Base-by-base conservation (phyloP, 1,139 yeast species). In the Diutina catenulata region DNA sequence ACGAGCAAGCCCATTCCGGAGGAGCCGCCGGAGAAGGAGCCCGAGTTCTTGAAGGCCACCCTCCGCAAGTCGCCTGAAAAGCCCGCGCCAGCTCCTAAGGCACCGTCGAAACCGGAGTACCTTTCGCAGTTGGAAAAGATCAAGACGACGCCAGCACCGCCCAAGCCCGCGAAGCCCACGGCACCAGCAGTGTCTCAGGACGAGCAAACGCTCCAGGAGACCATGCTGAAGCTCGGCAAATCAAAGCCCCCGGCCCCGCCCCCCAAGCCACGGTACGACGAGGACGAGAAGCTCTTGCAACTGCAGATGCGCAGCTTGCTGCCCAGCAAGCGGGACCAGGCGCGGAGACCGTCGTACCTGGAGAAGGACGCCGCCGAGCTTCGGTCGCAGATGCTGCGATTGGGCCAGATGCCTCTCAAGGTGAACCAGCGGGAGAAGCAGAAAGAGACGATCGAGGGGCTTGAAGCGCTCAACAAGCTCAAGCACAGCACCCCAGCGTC, bases 41-140 rank as follows among this genome's bases (percentile, higher is more conserved):
- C 35, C 4, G 35, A 31, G 14, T 31, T 31, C 9, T 21, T 31
- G 3, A 20, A 31, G 5, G 11, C 35, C 9, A 13, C 5, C 4
- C 35, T 31, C 20, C n/a, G 23, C 7, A 21, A 21, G 19, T 31
- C 35, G 25, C 35, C 35, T 6, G 35, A 31, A 21, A 31, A 31
- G 19, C 35, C 35, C 5, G 4, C 14, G 18, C 7, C 14, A 9
- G 16, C 28, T 3, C 28, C 28, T 2, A 25, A 25, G 28, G 2
- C 13, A n/a, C n/a, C n/a, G n/a, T n/a, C 5, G 14, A n/a, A 25
- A 6, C 28, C 6, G 35, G 21, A 10, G 22, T 31, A 6, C 35
- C 35, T 5, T 24, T 21, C n/a, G 4, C 35, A 31, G 14, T 31
- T 31, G 13, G 19, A 21, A 21, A 19, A 20, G 22, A 24, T 31